Base-by-base conservation (phyloP, 2,329 filamentous ascomycete species). In the Chaetothyriales sp. region DNA sequence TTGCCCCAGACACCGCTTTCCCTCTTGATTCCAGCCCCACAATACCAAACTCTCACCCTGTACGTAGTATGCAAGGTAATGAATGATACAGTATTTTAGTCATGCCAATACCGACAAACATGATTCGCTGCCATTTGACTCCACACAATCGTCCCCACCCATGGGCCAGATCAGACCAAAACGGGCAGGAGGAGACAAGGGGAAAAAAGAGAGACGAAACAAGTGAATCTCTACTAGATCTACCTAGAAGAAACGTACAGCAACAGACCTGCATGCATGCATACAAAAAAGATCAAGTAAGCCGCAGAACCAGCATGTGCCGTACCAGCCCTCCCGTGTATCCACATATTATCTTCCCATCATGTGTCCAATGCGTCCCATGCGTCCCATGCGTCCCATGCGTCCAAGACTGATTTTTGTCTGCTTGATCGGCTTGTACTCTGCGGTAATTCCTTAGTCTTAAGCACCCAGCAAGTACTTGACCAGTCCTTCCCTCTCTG, bases 401-500 rank as follows among this genome's bases (percentile, higher is more conserved):
- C n/a, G n/a, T n/a, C n/a, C n/a, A n/a, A n/a, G n/a, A n/a, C n/a
- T n/a, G n/a, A n/a, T n/a, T n/a, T n/a, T n/a, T n/a, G n/a, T n/a
- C n/a, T n/a, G n/a, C n/a, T n/a, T n/a, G n/a, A n/a, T n/a, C n/a
- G n/a, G n/a, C n/a, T n/a, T n/a, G n/a, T n/a, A n/a, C n/a, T n/a
- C n/a, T n/a, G n/a, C n/a, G n/a, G n/a, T n/a, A n/a, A n/a, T n/a
- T n/a, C n/a, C n/a, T n/a, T n/a, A n/a, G 10, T 2, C 28, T 40
- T n/a, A 50, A 28, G 18, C 49, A 54, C 46, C 46, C 19, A 47
- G 28, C 55, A 75, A 63, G 55, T 69, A 76, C 67, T 76, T 79
- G 51, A 95, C 74, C 50, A 94, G 77, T 68, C 85, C 80, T 70
- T 95, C 89, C 67, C 88, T 85, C 76, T 98, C 89, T 58, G 80